Evolutionary conservation across 495 filamentous ascomycete species (phyloP), one percentile per base, ranked within the genome.

Genomic region (Chlorociboria aeruginascens): DNA sequence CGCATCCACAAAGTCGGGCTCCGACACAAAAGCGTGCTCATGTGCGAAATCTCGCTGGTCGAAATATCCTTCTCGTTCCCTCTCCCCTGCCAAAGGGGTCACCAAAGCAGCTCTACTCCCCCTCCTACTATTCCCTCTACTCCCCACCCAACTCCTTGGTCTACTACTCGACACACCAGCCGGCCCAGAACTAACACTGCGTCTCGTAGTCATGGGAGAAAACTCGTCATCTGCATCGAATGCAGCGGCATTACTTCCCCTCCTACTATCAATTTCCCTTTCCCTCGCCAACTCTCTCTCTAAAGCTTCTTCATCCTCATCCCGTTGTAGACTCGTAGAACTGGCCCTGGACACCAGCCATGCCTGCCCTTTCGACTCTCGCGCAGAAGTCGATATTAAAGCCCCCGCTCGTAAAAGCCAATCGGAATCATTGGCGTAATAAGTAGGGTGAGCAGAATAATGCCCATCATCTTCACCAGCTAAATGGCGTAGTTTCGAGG

Each of bases 361-460:
- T 36, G 76, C 70, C 60, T 88, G 83, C 10, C 86, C 86, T 60
- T 88, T 89, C 55, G 77, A 77, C 52, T 89, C 85, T 48, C 85
- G 71, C 2, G 82, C 70, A 39, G 79, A 78, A 3, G 76, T 73
- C n/a, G 81, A 76, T 10, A 89, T 76, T 17, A 80, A 63, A 8
- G 83, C 79, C 1, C 83, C 86, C 2, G 83, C 76, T 41, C 82
- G 79, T 13, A 84, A 71, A 49, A 92, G 71, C 83, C 85, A 89
- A 66, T 86, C 82, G 16, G 72, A 71, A 46, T 83, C 76, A 32
- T 57, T 61, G 20, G 47, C 42, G 17, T 50, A 66, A 57, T 48
- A 59, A 52, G 38, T 55, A 32, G 42, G 43, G 13, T 40, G 49
- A 30, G 44, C 37, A 28, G n/a, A 34, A 3, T 43, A 13, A 36